These are phyloP conservation scores for Coffea eugenioides DNA, from an alignment of 257 asterid genomes.

Conservation along the genomic window DNA sequence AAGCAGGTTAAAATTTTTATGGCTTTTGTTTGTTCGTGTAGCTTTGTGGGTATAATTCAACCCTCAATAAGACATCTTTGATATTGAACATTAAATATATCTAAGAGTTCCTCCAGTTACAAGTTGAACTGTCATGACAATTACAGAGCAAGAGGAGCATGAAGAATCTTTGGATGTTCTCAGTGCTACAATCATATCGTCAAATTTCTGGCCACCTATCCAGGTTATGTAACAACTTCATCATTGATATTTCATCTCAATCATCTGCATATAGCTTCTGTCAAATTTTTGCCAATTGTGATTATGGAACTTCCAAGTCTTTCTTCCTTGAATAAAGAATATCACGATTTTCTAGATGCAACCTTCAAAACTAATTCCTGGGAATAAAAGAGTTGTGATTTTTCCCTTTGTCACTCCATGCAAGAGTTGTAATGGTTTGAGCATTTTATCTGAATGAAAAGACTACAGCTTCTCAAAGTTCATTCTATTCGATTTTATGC, in stretches of 20 bases:
- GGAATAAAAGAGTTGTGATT: background rate
- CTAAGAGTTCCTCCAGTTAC: conserved; percentile 4
- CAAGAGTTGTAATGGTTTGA: no score
- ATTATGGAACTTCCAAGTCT: background rate
- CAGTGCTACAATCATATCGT: conserved; percentile 80
- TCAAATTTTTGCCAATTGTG: background rate
- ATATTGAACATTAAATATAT: background rate
- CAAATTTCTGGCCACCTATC: conserved; percentile 99
- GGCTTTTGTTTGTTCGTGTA: background rate
- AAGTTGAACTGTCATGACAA: conserved; percentile 33
- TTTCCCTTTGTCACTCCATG: no score
- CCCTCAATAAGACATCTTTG: background rate
- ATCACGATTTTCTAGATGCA: no score
- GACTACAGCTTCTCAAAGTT: no score
- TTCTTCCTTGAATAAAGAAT: no score
- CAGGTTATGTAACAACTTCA: conserved; percentile 48
- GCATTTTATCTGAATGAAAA: no score
- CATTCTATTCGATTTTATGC: no score
- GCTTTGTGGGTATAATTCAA: background rate
- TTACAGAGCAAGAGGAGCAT: conserved; percentile 44
- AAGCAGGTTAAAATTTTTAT: conserved; percentile 42
- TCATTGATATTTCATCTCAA: background rate
- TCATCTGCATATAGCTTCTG: background rate
- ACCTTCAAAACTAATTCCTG: background rate
- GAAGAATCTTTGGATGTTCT: conserved; percentile 65